Evolutionary conservation across 495 filamentous ascomycete species (phyloP).

Genomic region (Pyrenula massariospora): DNA sequence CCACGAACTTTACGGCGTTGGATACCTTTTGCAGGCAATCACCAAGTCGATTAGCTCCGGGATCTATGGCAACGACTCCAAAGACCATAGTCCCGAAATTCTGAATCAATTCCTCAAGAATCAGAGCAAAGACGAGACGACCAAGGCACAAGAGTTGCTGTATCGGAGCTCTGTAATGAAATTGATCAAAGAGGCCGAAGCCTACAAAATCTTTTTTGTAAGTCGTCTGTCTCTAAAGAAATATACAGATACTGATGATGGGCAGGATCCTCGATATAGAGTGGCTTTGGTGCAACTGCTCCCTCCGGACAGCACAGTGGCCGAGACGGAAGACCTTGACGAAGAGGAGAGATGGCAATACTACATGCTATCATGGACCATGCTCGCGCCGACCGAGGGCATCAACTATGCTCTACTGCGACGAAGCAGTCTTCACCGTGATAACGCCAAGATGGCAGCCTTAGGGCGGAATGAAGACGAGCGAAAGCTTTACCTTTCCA

Average conservation of each 20-base stretch:
- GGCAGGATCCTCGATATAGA: constrained; percentile 42
- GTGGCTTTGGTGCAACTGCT: constrained; percentile 58
- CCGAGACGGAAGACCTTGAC: constrained; percentile 49
- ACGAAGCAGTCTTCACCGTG: constrained; percentile 63
- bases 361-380: constrained; percentile 84
- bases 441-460: constrained; percentile 58
- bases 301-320: constrained; percentile 70
- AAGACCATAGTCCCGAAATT: constrained; percentile 84
- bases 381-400: constrained; percentile 82
- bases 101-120: constrained; percentile 72
- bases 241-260: constrained; percentile 1
- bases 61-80: constrained; percentile 68
- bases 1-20: constrained; percentile 82
- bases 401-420: constrained; percentile 50
- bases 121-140: constrained; percentile 68
- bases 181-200: constrained; percentile 76
- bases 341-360: constrained; percentile 67
- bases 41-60: constrained; percentile 54
- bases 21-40: constrained; percentile 68
- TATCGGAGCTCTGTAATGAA: constrained; percentile 81
- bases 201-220: constrained; percentile 79
- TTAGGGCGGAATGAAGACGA: constrained; percentile 61
- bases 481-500: not conserved
- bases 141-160: constrained; percentile 71
- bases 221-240: constrained; percentile 21